Evolutionary conservation across 345 rosid species (phyloP), one percentile per base, ranked within the genome.

Genomic region (Hibiscus mutabilis): DNA sequence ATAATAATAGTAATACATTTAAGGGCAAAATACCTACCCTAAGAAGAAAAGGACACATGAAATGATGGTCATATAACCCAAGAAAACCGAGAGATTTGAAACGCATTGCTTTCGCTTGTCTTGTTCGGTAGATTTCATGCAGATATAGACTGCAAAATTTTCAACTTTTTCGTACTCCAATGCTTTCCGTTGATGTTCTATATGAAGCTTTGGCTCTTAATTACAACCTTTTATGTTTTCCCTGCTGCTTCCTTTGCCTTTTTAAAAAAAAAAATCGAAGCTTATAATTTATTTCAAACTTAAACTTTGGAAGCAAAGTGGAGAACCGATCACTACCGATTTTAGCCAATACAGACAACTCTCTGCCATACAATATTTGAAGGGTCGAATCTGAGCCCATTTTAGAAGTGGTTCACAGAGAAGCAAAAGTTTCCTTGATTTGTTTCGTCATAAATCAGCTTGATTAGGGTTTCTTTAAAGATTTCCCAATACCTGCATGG

Each of bases 381-480:
- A 60, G 65, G 31, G 65, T 31, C 44, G 65, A 53, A 29, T 63
- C 51, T 37, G n/a, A n/a, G 29, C 22, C 24, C 68, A 63, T 63
- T 37, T 51, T 2, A 12, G 29, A 40, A 49, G 55, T 64, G 68
- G 42, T 64, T 64, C 31, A 42, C 68, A 12, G 68, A 49, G 31
- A 8, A 29, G 18, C 68, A 64, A 42, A 64, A 44, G 47, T 33
- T 42, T 33, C n/a, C 31, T 18, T 53, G 0, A 10, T 40, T 21
- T 5, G 40, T 49, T 49, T 49, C 6, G 40, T 60, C 64, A 60
- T 27, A 15, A 60, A 14, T 29, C 64, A 60, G 64, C 40, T 59
- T 25, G 63, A 59, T 63, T 16, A 49, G 12, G 49, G 10, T 8
- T 64, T 64, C 8, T 21, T 64, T 40, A 21, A 64, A 40, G 5